Evolutionary conservation across 345 rosid species (phyloP).

Genomic region (rapeseed (Brassica napus)): Da-Ae NC_063448.1:53037001-53037500

Average conservation of each 20-base stretch:
- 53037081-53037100: background rate
- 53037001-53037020: background rate
- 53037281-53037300: background rate
- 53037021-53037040: background rate
- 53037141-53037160: conserved; percentile 24
- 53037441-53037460: too few species aligned
- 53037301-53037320: background rate
- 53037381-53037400: background rate
- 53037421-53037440: background rate
- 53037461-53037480: too few species aligned
- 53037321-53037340: background rate
- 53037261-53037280: background rate
- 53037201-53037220: background rate
- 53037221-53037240: background rate
- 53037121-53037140: background rate
- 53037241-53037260: background rate
- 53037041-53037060: background rate
- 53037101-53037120: background rate
- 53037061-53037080: background rate
- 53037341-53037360: background rate
- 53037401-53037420: background rate
- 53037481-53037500: background rate
- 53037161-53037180: background rate
- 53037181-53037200: background rate
- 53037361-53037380: background rate